phyloP scores from a whole-genome alignment of 2,329 filamentous ascomycete species.

The Trichophyton rubrum region DNA sequence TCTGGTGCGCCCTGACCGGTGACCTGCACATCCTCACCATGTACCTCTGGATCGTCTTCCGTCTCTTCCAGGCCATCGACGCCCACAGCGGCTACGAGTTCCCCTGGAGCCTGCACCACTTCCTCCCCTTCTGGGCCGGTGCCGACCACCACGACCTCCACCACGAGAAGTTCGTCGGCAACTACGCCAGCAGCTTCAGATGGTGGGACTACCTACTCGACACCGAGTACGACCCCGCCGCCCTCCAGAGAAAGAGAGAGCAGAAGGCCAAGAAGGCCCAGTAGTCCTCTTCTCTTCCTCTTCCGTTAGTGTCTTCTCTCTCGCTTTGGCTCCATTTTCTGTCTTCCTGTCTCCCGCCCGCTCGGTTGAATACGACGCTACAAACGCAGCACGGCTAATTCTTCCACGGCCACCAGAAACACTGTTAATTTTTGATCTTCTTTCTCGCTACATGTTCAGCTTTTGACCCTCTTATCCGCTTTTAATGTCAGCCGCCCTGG shows the following conservation, averaged over 20 bases:
- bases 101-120: slow-evolving; percentile 89
- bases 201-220: slow-evolving; percentile 97
- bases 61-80: slow-evolving; percentile 94
- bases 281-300: neutral
- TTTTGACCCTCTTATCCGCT: neutral
- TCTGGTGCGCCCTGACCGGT: slow-evolving; percentile 70
- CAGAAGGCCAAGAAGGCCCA: slow-evolving; percentile 20
- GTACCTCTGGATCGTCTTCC: slow-evolving; percentile 89
- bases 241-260: slow-evolving; percentile 70
- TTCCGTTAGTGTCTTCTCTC: neutral
- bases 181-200: slow-evolving; percentile 94
- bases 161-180: slow-evolving; percentile 97
- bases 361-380: neutral
- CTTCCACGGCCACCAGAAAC: neutral
- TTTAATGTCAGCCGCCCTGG: neutral
- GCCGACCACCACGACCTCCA: slow-evolving; percentile 94
- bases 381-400: neutral
- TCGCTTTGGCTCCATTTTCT: neutral
- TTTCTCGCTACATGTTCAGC: neutral
- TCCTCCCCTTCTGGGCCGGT: slow-evolving; percentile 95
- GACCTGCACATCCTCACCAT: slow-evolving; percentile 93
- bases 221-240: slow-evolving; percentile 83
- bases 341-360: neutral
- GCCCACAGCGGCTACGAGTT: slow-evolving; percentile 97
- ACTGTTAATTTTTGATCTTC: neutral